Evolutionary conservation across 2,329 filamentous ascomycete species (phyloP).

Genomic region (Emericellopsis cladophorae): DNA sequence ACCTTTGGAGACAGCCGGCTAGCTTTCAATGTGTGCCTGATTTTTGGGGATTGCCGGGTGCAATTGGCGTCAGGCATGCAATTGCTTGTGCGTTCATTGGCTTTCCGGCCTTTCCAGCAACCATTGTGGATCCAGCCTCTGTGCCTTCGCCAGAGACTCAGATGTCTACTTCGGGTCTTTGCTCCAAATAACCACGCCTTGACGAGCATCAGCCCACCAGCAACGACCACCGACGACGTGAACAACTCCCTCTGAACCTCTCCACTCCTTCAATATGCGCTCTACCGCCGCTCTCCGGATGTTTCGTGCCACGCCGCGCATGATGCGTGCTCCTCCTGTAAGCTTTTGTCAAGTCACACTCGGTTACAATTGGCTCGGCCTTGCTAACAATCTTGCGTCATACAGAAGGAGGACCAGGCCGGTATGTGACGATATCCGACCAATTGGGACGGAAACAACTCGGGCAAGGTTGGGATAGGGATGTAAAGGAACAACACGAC

Average conservation of each 20-base stretch:
- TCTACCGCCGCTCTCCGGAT: conserved; percentile 53
- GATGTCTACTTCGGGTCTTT: conserved; percentile 2
- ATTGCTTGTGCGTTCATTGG: conserved; percentile 1
- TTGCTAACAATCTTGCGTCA: conserved; percentile 11
- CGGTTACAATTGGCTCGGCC: too few species aligned
- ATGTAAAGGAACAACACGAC: conserved; percentile 4
- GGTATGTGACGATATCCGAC: conserved; percentile 36
- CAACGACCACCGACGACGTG: conserved; percentile 1
- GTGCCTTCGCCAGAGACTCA: neutral
- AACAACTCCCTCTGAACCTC: conserved; percentile 1
- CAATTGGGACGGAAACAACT: conserved; percentile 4
- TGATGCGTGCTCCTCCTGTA: conserved; percentile 64
- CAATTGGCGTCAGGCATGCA: conserved; percentile 16
- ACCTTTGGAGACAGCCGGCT: conserved; percentile 1
- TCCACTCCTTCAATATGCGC: conserved; percentile 40
- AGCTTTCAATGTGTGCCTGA: conserved; percentile 22
- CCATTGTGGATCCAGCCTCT: neutral
- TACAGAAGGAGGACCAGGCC: conserved; percentile 53
- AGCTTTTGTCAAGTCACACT: conserved; percentile 12
- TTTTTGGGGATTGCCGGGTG: conserved; percentile 10
- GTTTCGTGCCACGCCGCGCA: conserved; percentile 52
- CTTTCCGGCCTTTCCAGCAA: too few species aligned
- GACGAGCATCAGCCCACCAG: conserved; percentile 1
- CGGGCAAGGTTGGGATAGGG: conserved; percentile 8
- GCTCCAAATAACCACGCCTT: conserved; percentile 10